Evolutionary conservation across 2,329 filamentous ascomycete species (phyloP).

Genomic region (Scedosporium minutisporum): DNA sequence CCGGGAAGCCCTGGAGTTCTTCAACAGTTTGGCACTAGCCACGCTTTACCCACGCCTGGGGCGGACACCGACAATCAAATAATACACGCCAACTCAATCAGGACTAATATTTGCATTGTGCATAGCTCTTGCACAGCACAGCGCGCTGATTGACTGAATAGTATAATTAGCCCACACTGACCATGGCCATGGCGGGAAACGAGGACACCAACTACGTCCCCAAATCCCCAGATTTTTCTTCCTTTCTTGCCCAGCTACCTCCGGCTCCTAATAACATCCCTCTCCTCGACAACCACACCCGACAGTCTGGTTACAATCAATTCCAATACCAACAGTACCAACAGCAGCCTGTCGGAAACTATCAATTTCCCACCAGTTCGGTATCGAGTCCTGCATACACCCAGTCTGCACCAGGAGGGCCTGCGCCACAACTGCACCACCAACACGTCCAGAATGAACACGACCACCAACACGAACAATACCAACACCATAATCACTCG

Average conservation of each 20-base stretch:
- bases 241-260: slow-evolving; percentile 33
- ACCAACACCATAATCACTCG: slow-evolving; percentile 14
- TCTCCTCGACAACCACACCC: slow-evolving; percentile 10
- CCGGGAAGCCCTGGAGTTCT: neutral
- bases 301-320: neutral
- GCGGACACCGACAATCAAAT: neutral
- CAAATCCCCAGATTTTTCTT: slow-evolving; percentile 50
- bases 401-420: slow-evolving; percentile 8
- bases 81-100: neutral
- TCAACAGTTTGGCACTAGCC: neutral
- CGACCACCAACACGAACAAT: slow-evolving; percentile 14
- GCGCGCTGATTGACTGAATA: no score
- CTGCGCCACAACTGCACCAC: slow-evolving; percentile 14
- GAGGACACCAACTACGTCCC: slow-evolving; percentile 33
- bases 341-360: neutral
- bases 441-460: slow-evolving; percentile 11
- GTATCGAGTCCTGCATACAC: neutral
- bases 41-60: neutral
- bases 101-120: neutral
- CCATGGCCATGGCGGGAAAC: slow-evolving; percentile 7
- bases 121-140: no score
- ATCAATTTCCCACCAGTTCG: neutral
- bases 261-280: slow-evolving; percentile 2
- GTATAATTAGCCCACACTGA: neutral
- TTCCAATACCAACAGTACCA: slow-evolving; percentile 8